Conservation (phyloP, 306 rosid species). For the Canavalia gladiata region DNA sequence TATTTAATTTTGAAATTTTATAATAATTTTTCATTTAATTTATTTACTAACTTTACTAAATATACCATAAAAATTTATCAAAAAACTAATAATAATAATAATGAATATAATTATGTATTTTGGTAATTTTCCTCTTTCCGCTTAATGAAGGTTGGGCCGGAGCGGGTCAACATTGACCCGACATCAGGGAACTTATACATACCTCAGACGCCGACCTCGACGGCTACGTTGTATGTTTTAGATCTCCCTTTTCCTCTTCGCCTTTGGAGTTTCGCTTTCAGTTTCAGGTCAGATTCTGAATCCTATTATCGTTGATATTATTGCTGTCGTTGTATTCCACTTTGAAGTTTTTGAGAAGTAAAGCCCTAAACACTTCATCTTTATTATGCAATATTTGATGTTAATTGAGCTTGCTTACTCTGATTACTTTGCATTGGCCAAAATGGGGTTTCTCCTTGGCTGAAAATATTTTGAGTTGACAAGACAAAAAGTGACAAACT, state of each 20-base stretch:
- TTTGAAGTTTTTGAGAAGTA: neutral
- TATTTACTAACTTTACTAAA: too few species aligned
- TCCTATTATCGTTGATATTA: neutral
- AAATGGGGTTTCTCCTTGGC: neutral
- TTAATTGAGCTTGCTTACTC: slow-evolving; percentile 3
- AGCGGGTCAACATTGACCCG: slow-evolving; percentile 25
- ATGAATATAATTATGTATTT: too few species aligned
- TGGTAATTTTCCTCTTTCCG: too few species aligned
- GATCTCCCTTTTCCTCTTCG: slow-evolving; percentile 44
- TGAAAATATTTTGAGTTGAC: neutral
- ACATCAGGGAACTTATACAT: neutral
- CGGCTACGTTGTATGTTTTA: slow-evolving; percentile 44
- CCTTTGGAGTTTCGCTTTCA: slow-evolving; percentile 23
- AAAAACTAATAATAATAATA: too few species aligned
- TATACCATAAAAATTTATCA: too few species aligned
- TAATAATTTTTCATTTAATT: too few species aligned
- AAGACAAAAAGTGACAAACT: neutral
- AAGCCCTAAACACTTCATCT: neutral
- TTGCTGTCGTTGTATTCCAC: too few species aligned
- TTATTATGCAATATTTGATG: neutral
- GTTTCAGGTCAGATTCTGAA: slow-evolving; percentile 45
- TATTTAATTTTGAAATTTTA: too few species aligned
- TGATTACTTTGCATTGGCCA: neutral
- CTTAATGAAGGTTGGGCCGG: neutral
- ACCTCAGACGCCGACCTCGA: slow-evolving; percentile 42